Evolutionary conservation across 2,329 filamentous ascomycete species (phyloP), one percentile per base, ranked within the genome.

Genomic region (Colletotrichum cuscutae): DNA sequence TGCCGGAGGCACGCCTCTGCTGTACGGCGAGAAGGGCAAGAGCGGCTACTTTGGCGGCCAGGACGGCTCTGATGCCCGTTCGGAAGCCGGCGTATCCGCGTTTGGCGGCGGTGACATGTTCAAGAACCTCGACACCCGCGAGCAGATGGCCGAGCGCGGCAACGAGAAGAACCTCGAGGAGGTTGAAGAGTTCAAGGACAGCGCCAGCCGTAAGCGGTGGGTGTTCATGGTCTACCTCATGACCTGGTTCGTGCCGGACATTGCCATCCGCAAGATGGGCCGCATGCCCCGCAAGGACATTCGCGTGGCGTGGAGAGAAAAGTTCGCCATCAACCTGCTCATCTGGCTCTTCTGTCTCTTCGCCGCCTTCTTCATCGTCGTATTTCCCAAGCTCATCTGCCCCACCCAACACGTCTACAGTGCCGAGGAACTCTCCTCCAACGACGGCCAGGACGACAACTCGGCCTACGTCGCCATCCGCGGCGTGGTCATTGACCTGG

Each of bases 81-180:
- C 97, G 35, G 97, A 99, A 64, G 95, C 96, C 8, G 96, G 95
- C 4, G 93, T 89, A 2, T 98, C 96, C n/a, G 95, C 94, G 6
- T 93, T 98, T 80, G 94, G 95, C 60, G 94, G 90, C 65, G 95
- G 97, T 8, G 97, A 99, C 81, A 98, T 99, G 96, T 99, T 99
- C 88, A 94, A 95, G 79, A 98, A 98, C 78, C 88, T 98, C 8
- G 96, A 98, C 77, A 98, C 96, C 7, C 91, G 95, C 75, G 94
- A 97, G 80, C 94, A 98, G 80, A 95, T 99, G 90, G 94, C 96
- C 0, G 96, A 98, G 83, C 96, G 97, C 76, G 94, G 94, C 74
- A 97, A 98, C 76, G 94, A 97, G 76, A 95, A 96, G 82, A 91
- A 94, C 19, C 90, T 98, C 84, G 91, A 94, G 72, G 96, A 98